Evolutionary conservation across 1,284 basidiomycete genomes (phyloP).

Genomic region (Sanghuangporus weigelae): DNA sequence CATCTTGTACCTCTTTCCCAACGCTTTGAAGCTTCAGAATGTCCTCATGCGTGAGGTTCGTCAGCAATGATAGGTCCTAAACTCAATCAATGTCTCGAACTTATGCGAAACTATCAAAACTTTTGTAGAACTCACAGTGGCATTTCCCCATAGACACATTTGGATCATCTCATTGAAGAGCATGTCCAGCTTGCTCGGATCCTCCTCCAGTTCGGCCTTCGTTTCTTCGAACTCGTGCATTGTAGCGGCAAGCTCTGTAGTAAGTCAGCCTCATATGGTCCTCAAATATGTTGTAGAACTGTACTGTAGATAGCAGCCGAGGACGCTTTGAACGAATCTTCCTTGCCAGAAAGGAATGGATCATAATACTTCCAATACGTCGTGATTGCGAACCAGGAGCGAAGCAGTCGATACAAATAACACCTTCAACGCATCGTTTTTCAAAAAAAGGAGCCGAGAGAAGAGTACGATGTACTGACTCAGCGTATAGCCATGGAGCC

Average conservation of each 20-base stretch:
- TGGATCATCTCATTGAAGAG: constrained; percentile 84
- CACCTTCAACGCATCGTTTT: constrained; percentile 36
- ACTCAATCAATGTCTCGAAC: background rate
- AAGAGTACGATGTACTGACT: constrained; percentile 46
- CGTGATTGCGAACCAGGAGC: constrained; percentile 70
- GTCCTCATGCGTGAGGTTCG: constrained; percentile 74
- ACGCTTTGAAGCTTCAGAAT: constrained; percentile 82
- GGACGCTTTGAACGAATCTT: constrained; percentile 79
- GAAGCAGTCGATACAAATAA: constrained; percentile 81
- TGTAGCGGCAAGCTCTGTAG: constrained; percentile 59
- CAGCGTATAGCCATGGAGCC: constrained; percentile 90
- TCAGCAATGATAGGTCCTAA: constrained; percentile 82
- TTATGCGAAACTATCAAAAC: too few species aligned
- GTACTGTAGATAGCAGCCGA: constrained; percentile 73
- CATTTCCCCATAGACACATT: constrained; percentile 88
- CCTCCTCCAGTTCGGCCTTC: constrained; percentile 38
- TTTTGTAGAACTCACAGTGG: constrained; percentile 44
- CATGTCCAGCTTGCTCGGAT: constrained; percentile 51
- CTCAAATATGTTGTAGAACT: constrained; percentile 16
- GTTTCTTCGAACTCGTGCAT: constrained; percentile 59
- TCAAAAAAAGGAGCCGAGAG: background rate
- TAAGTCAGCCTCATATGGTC: background rate
- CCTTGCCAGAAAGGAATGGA: constrained; percentile 82
- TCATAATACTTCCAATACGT: constrained; percentile 77
- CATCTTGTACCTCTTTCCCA: constrained; percentile 70